Percentiles rank a stretch among this genome's conserved stretches.
phyloP scores from a whole-genome alignment of 306 rosid species.

The Hippophae rhamnoides region DNA sequence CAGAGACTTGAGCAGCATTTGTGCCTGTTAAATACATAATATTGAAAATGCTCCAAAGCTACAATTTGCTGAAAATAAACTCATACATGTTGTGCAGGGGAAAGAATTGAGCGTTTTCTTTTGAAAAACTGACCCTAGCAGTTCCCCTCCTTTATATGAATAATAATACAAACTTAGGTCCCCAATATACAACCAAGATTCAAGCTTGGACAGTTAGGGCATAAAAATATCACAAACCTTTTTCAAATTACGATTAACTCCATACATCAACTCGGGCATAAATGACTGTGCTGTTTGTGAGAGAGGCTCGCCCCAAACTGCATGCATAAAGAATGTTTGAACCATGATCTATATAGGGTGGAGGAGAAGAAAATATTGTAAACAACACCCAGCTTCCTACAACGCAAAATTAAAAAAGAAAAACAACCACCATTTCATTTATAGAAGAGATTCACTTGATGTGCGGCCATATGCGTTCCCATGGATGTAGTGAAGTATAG shows the following conservation, averaged over 20 bases:
- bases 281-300: constrained; percentile 93
- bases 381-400: constrained; percentile 9
- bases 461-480: constrained; percentile 94
- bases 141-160: too few relatives aligned
- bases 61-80: constrained; percentile 1
- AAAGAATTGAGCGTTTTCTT: neutral
- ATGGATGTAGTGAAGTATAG: constrained; percentile 73
- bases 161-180: too few relatives aligned
- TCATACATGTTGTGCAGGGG: neutral
- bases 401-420: constrained; percentile 18
- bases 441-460: constrained; percentile 50
- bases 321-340: constrained; percentile 63
- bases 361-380: constrained; percentile 20
- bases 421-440: constrained; percentile 6
- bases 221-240: constrained; percentile 46
- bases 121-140: too few relatives aligned
- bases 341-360: constrained; percentile 58
- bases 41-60: constrained; percentile 16
- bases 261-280: constrained; percentile 79
- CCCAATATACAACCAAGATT: neutral
- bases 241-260: constrained; percentile 49
- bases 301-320: constrained; percentile 97
- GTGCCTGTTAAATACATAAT: constrained; percentile 42
- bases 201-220: neutral
- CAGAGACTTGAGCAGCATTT: constrained; percentile 69